Evolutionary conservation across 371 early-diverging fungal genomes (phyloP), one percentile per base, ranked within the genome.

Genomic region (Mortierella sp.): DNA sequence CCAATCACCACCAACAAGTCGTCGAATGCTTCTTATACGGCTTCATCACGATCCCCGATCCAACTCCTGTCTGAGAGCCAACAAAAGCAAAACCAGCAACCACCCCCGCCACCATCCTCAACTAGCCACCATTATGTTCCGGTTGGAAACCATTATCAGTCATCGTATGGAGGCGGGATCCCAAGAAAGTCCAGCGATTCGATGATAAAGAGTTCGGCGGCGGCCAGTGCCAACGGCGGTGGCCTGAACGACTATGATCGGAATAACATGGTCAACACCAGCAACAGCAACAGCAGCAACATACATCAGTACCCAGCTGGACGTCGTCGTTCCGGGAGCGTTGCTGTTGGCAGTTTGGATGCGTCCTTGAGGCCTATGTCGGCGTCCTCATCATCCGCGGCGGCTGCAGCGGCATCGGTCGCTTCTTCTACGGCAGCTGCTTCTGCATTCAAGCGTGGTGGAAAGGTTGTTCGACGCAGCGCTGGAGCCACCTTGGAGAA

Each of bases 381-480:
- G 34, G 61, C 50, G 9, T 21, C 53, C 1, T 34, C 64, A n/a
- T 44, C 28, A 51, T 9, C 19, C n/a, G 44, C 37, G 6, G 43
- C 71, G n/a, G 44, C 16, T 46, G 37, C 31, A 13, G 31, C 57
- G 10, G 28, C 34, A 1, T 48, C 72, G 21, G n/a, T 34, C 2
- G 71, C 57, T 2, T 24, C 59, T n/a, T 55, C 72, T 3, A 31
- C n/a, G 2, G 69, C 69, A 19, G 82, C 76, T 54, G 61, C 54
- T 9, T 61, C 79, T 44, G 79, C 74, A 16, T 43, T 82, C 61
- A 76, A 67, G 74, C 54, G 76, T 11, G 78, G 79, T 3, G 76
- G 74, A 0, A 83, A 79, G 67, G 83, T 76, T 14, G 76, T 71
- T 61, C 79, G 83, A 11, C 69, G 83, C n/a, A 83, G 79, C 24